These are phyloP conservation scores for Arthrobotrys conoides DNA, from an alignment of 2,329 filamentous ascomycete species.

Conservation along the genomic window DNA sequence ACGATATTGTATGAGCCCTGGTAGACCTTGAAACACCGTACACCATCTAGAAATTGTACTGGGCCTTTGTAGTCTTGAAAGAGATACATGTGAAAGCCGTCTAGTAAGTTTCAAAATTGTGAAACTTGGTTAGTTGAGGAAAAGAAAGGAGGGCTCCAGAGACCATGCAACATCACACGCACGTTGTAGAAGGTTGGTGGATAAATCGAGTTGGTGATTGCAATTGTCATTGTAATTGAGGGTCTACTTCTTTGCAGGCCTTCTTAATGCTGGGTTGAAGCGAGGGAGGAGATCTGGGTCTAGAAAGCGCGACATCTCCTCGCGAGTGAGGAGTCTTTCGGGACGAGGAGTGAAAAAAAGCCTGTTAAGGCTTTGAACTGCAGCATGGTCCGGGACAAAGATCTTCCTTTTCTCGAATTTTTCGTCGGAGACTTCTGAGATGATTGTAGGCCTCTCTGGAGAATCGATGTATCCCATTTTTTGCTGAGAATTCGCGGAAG, in stretches of 20 bases:
- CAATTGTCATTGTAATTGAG: background rate
- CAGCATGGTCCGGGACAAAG: conserved; percentile 9
- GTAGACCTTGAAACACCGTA: conserved; percentile 3
- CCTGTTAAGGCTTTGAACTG: conserved; percentile 8
- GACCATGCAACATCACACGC: no score
- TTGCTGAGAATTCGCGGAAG: background rate
- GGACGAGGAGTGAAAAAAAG: conserved; percentile 35
- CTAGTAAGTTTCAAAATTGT: background rate
- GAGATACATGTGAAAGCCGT: background rate
- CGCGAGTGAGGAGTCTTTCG: conserved; percentile 33
- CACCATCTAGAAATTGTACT: background rate
- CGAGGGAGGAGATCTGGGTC: conserved; percentile 41
- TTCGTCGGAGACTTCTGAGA: conserved; percentile 5
- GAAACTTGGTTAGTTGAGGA: background rate
- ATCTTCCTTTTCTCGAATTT: conserved; percentile 3
- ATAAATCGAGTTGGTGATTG: background rate
- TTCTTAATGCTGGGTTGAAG: conserved; percentile 51
- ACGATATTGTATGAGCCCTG: background rate
- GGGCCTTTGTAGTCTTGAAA: background rate
- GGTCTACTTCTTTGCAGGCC: background rate
- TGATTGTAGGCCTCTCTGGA: conserved; percentile 8
- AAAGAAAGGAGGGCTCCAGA: background rate
- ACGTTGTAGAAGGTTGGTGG: background rate
- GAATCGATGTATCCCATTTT: background rate
- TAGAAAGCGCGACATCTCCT: conserved; percentile 53